Percentiles rank a stretch among this genome's conserved stretches.
Evolutionary conservation across 345 rosid species (phyloP).

Genomic region (Populus ilicifolia): DNA sequence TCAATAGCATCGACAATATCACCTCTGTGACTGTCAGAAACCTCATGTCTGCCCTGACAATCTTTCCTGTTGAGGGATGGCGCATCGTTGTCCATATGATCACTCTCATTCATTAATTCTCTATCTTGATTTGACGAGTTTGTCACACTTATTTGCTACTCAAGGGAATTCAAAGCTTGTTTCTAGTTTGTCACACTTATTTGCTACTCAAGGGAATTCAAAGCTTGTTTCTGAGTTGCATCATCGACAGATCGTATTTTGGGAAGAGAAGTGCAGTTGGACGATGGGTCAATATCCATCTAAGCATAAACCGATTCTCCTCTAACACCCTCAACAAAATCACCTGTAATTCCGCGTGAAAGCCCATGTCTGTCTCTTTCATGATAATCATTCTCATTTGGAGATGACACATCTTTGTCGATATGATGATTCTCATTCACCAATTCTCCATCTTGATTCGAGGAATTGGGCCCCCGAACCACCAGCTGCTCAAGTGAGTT

Average conservation of each 20-base stretch:
- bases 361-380: constrained; percentile 5
- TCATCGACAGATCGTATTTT: neutral
- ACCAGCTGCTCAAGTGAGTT: constrained; percentile 18
- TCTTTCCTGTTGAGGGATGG: constrained; percentile 14
- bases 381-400: constrained; percentile 11
- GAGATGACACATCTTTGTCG: constrained; percentile 10
- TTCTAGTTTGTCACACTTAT: constrained; percentile 7
- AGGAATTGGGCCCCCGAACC: constrained; percentile 1
- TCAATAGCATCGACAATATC: neutral
- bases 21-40: constrained; percentile 10
- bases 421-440: constrained; percentile 5
- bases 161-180: constrained; percentile 13
- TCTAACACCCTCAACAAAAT: constrained; percentile 17
- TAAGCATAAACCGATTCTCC: constrained; percentile 7
- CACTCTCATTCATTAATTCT: constrained; percentile 17
- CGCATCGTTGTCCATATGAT: neutral
- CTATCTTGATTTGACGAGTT: constrained; percentile 9
- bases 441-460: constrained; percentile 19
- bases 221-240: constrained; percentile 17
- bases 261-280: neutral
- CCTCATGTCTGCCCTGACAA: constrained; percentile 4
- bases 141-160: constrained; percentile 7
- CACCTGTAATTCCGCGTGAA: constrained; percentile 13
- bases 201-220: constrained; percentile 10
- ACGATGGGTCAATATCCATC: constrained; percentile 15